A percentile compares a stretch with the other conserved stretches of the same genome.
Conservation (phyloP, 306 rosid genomes). For the Cicer arietinum region DNA sequence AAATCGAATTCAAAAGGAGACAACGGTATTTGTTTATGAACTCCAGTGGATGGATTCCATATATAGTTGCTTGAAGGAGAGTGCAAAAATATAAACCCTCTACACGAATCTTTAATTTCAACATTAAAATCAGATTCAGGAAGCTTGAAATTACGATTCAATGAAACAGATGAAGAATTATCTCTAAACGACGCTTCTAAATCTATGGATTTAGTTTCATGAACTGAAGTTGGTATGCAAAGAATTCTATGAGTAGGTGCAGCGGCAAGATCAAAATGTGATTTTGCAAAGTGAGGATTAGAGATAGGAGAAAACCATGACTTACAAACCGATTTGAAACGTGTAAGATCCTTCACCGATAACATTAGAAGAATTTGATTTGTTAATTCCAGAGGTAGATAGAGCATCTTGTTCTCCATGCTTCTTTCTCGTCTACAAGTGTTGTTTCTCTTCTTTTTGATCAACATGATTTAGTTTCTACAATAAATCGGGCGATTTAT, state of each 20-base stretch:
- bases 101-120: neutral
- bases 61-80: neutral
- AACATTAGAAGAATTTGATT: neutral
- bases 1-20: neutral
- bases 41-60: constrained; percentile 33
- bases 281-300: neutral
- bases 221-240: too few relatives aligned
- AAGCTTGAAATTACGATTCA: neutral
- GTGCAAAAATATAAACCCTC: neutral
- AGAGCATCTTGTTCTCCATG: neutral
- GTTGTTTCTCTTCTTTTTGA: neutral
- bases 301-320: constrained; percentile 13
- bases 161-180: neutral
- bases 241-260: neutral
- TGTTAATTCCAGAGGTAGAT: constrained; percentile 6
- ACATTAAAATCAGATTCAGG: neutral
- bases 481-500: too few relatives aligned
- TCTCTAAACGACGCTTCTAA: neutral
- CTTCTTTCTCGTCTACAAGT: too few relatives aligned
- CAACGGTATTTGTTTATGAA: neutral
- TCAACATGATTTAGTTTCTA: too few relatives aligned
- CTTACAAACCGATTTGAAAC: constrained; percentile 7
- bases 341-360: neutral
- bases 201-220: neutral
- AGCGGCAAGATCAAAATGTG: neutral